Percentiles rank a stretch among this genome's conserved stretches.
Conservation (phyloP, 2,329 filamentous ascomycete genomes). For the Botrytis cinerea region DNA sequence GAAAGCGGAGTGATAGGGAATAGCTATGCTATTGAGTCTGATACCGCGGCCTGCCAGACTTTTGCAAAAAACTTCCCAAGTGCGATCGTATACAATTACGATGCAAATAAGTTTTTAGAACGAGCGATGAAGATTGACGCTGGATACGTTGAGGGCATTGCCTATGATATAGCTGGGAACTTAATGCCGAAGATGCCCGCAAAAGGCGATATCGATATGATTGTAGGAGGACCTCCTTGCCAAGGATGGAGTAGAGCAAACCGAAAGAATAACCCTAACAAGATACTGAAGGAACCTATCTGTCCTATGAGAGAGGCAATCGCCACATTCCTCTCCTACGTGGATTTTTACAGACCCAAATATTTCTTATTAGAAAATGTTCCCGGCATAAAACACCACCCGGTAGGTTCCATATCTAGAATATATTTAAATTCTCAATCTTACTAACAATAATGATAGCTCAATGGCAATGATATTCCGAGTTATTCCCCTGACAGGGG, state of each 20-base stretch:
- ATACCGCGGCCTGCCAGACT: constrained; percentile 13
- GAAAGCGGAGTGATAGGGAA: constrained; percentile 16
- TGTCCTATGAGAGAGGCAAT: constrained; percentile 32
- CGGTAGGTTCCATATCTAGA: not conserved
- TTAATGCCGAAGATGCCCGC: constrained; percentile 23
- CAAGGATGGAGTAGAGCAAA: constrained; percentile 29
- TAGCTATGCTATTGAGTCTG: constrained; percentile 23
- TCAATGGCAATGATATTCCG: not conserved
- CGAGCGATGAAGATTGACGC: constrained; percentile 9
- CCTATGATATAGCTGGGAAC: not conserved
- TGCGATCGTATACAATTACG: constrained; percentile 8
- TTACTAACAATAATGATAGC: not conserved
- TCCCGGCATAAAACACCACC: constrained; percentile 22
- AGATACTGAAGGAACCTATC: constrained; percentile 24
- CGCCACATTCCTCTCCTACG: constrained; percentile 29
- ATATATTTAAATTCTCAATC: not conserved
- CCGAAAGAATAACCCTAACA: not conserved
- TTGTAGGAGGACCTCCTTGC: constrained; percentile 29
- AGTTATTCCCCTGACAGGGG: not conserved
- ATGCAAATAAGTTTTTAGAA: constrained; percentile 21
- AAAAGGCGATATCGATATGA: constrained; percentile 27
- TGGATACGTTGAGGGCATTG: not conserved
- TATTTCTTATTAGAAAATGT: constrained; percentile 39
- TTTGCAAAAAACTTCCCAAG: constrained; percentile 15
- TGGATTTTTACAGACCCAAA: constrained; percentile 34